Evolutionary conservation across 2,329 filamentous ascomycete species (phyloP), one percentile per base, ranked within the genome.

Genomic region (Neonectria sp.): DNA sequence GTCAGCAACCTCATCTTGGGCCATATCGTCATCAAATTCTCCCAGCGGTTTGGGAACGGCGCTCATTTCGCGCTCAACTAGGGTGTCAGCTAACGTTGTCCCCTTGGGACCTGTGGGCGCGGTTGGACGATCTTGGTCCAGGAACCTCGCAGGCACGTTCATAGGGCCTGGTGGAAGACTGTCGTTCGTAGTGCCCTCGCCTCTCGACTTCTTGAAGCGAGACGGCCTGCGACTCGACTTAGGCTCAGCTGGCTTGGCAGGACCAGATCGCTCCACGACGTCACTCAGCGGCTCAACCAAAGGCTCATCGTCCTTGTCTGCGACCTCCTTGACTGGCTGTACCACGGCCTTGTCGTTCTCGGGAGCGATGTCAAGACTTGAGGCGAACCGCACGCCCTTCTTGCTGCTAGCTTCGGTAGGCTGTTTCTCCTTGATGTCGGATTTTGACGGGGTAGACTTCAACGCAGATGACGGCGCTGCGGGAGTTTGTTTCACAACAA

Each of bases 361-460:
- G 3, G 79, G 79, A 55, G 92, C 91, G 69, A 97, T 90, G 73
- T 96, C 93, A 37, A 97, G 83, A 6, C 86, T 85, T 37, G 91
- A 83, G 2, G 94, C 91, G 80, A 97, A 97, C n/a, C 92, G 89
- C 29, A 97, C 95, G 17, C 89, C 91, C 82, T 96, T 97, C 77
- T 87, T 88, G 51, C 76, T 73, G 15, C 75, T 68, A 11, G 45
- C 37, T 3, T 70, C 70, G 9, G 65, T 62, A 40, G 63, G 46
- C 29, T 73, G 72, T 55, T 72, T 78, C 52, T 79, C 77, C 43
- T 79, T 80, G 31, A 81, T 70, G 43, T 69, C 80, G 21, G 81
- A 81, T 55, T 79, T 82, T 15, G 69, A 33, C 3, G 78, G 80
- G 3, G 67, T 61, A 35, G 75, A 55, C 33, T 75, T 75, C 37